Conservation (phyloP, 371 early-diverging fungal genomes). For the Saksenaea oblongispora region DNA sequence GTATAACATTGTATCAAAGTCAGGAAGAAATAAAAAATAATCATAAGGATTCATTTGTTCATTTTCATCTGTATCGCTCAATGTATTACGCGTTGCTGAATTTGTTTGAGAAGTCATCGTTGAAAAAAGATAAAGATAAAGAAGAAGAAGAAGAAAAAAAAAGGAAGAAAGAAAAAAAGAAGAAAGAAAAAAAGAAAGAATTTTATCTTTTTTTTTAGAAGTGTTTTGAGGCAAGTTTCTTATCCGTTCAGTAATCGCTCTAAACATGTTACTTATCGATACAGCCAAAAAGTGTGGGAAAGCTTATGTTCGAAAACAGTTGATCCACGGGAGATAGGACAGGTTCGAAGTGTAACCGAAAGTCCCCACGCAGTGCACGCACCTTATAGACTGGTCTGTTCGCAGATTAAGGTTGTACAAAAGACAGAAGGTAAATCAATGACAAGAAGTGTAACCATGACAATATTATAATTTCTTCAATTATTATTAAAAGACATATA, state of each 20-base stretch:
- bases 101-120: not conserved
- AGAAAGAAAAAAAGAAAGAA: not conserved
- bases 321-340: constrained; percentile 3
- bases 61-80: not conserved
- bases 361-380: not conserved
- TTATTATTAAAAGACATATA: not conserved
- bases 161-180: not conserved
- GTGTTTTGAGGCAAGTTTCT: not conserved
- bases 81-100: not conserved
- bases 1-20: not conserved
- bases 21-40: constrained; percentile 7
- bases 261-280: constrained; percentile 4
- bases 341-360: not conserved
- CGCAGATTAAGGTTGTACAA: not conserved
- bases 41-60: constrained; percentile 3
- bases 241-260: constrained; percentile 4
- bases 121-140: not conserved
- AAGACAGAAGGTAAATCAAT: not conserved
- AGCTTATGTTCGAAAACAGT: not conserved
- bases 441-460: not conserved
- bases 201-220: constrained; percentile 2
- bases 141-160: not conserved
- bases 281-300: constrained; percentile 3
- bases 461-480: not conserved
- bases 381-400: not conserved